A percentile compares a stretch with the other conserved stretches of the same genome.
Conservation (phyloP, 2,329 filamentous ascomycete genomes). For the Penicillium oxalicum region DNA sequence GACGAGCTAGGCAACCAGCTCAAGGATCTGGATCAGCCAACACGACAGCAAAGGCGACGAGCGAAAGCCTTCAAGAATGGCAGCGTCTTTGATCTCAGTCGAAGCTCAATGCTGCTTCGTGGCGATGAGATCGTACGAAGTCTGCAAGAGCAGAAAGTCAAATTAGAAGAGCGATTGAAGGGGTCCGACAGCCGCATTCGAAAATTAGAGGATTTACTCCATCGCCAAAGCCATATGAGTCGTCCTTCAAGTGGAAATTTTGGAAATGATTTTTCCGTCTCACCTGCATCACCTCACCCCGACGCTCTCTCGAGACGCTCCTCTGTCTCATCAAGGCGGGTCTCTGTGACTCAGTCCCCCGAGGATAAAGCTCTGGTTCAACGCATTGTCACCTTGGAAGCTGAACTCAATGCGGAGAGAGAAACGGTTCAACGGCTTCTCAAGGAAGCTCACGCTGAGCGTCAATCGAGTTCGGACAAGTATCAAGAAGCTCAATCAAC, state of each 20-base stretch:
- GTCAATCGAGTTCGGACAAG: conserved; percentile 58
- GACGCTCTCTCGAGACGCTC: conserved; percentile 50
- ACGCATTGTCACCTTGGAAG: conserved; percentile 64
- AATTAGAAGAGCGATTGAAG: conserved; percentile 66
- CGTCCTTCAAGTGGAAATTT: conserved; percentile 50
- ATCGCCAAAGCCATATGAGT: conserved; percentile 64
- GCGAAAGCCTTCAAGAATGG: conserved; percentile 95
- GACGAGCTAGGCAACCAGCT: conserved; percentile 70
- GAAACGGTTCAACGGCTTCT: conserved; percentile 62
- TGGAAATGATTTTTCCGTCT: conserved; percentile 36
- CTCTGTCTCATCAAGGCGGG: conserved; percentile 55
- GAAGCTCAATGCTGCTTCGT: conserved; percentile 74
- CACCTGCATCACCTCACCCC: conserved; percentile 38
- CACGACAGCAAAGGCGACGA: conserved; percentile 77
- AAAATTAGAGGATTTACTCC: conserved; percentile 83
- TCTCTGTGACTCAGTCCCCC: conserved; percentile 54
- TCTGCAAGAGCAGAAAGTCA: conserved; percentile 76
- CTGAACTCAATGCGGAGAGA: conserved; percentile 68
- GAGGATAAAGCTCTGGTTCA: conserved; percentile 59
- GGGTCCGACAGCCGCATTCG: conserved; percentile 86
- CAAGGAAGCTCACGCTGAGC: conserved; percentile 58
- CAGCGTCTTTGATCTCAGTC: conserved; percentile 87
- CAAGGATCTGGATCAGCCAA: conserved; percentile 72
- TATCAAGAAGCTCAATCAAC: conserved; percentile 82
- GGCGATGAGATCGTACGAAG: conserved; percentile 75